Conservation (phyloP, 2,329 filamentous ascomycete genomes). For the Diaporthe humulicola region DNA sequence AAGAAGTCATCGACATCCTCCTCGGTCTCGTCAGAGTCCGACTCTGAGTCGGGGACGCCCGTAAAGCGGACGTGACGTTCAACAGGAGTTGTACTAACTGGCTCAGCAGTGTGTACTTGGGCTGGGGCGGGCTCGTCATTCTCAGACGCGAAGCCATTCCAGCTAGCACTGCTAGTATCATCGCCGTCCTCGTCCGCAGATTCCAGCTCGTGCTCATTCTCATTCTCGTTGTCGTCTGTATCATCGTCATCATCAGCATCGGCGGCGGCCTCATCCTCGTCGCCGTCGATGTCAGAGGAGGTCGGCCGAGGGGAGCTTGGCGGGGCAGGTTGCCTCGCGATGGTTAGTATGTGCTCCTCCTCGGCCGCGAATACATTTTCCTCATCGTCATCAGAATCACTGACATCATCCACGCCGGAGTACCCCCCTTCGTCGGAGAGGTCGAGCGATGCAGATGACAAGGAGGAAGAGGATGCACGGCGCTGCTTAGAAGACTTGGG, state of each 20-base stretch:
- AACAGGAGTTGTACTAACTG: conserved; percentile 40
- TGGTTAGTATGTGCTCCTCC: conserved; percentile 78
- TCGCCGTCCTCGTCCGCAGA: conserved; percentile 56
- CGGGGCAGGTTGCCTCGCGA: conserved; percentile 54
- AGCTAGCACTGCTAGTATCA: conserved; percentile 57
- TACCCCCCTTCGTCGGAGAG: conserved; percentile 79
- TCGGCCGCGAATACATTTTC: conserved; percentile 83
- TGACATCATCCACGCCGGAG: conserved; percentile 83
- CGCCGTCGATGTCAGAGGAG: conserved; percentile 47
- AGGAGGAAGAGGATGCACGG: conserved; percentile 65
- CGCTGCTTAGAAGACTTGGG: conserved; percentile 51
- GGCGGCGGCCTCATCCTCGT: conserved; percentile 50
- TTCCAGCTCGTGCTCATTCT: conserved; percentile 53
- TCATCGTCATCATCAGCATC: conserved; percentile 51
- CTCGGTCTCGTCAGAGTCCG: conserved; percentile 71
- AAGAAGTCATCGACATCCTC: conserved; percentile 76
- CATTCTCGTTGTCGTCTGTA: conserved; percentile 55
- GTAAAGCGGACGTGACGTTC: conserved; percentile 82
- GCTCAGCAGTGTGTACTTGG: conserved; percentile 31
- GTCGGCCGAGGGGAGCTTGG: conserved; percentile 65
- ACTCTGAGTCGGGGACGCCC: conserved; percentile 75
- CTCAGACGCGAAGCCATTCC: conserved; percentile 60
- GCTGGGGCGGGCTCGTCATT: conserved; percentile 34
- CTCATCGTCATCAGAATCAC: conserved; percentile 82
- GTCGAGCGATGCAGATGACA: conserved; percentile 67